These are phyloP conservation scores for Euclidium syriacum DNA, from an alignment of 345 rosid species.

Conservation along the genomic window DNA sequence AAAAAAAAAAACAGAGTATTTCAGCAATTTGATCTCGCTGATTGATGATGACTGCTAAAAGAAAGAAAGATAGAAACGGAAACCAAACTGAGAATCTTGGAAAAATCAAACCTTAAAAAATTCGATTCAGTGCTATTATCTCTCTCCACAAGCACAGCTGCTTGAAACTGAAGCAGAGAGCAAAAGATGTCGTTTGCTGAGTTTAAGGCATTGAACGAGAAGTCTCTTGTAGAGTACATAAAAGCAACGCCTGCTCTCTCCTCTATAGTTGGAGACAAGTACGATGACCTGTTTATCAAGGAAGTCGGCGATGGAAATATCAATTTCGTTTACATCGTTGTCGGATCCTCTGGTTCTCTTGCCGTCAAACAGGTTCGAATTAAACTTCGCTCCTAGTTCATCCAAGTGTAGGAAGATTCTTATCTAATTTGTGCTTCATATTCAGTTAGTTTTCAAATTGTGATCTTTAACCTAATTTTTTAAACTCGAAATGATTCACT, in stretches of 20 bases:
- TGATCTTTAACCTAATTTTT: not conserved
- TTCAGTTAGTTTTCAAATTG: not conserved
- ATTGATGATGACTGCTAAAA: not conserved
- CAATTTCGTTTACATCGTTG: constrained; percentile 79
- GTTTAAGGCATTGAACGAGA: constrained; percentile 67
- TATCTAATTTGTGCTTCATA: not conserved
- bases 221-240: constrained; percentile 68
- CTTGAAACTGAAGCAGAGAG: constrained; percentile 30
- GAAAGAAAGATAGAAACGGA: not conserved
- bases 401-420: not conserved
- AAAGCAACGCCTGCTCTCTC: constrained; percentile 68
- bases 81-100: constrained; percentile 3
- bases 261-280: constrained; percentile 48
- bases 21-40: too few relatives aligned
- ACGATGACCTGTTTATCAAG: constrained; percentile 56
- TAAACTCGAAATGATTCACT: too few relatives aligned
- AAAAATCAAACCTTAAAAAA: constrained; percentile 16
- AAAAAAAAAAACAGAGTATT: too few relatives aligned
- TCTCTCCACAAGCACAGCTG: constrained; percentile 1
- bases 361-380: constrained; percentile 75
- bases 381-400: not conserved
- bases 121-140: not conserved
- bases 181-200: constrained; percentile 51
- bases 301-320: constrained; percentile 99
- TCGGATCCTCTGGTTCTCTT: constrained; percentile 57